Conservation (phyloP, 345 rosid genomes). For the Moringa oleifera region DNA sequence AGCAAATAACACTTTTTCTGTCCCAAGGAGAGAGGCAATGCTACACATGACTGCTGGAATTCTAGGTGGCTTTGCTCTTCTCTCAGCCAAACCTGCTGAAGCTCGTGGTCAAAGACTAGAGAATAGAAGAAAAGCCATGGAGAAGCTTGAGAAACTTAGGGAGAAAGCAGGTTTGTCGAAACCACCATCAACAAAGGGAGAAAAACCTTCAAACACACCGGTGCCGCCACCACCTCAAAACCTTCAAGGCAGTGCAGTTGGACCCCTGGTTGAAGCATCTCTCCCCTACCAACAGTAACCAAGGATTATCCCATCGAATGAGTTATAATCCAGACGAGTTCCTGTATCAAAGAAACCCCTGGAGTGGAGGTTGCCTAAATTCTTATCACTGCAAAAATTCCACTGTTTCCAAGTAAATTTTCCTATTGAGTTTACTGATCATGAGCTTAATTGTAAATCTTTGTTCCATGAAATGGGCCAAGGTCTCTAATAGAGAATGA, state of each 20-base stretch:
- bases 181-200: constrained; percentile 4
- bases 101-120: constrained; percentile 45
- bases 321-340: too few relatives aligned
- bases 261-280: constrained; percentile 29
- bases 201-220: constrained; percentile 6
- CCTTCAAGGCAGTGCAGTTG: constrained; percentile 17
- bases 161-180: constrained; percentile 23
- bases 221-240: constrained; percentile 20
- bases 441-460: too few relatives aligned
- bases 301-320: background rate
- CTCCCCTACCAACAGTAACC: background rate
- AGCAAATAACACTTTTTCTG: background rate
- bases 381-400: too few relatives aligned
- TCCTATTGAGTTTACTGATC: too few relatives aligned
- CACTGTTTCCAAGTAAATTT: too few relatives aligned
- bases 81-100: constrained; percentile 36
- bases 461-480: too few relatives aligned
- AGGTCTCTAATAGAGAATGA: too few relatives aligned
- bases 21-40: constrained; percentile 40
- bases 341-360: too few relatives aligned
- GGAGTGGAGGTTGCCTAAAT: too few relatives aligned
- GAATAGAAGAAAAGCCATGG: constrained; percentile 29
- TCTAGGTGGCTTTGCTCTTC: constrained; percentile 20
- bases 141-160: constrained; percentile 42
- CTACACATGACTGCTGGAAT: constrained; percentile 26